Evolutionary conservation across 495 filamentous ascomycete genomes (phyloP), one percentile per base, ranked within the genome.

Genomic region (Aspergillus affinis): DNA sequence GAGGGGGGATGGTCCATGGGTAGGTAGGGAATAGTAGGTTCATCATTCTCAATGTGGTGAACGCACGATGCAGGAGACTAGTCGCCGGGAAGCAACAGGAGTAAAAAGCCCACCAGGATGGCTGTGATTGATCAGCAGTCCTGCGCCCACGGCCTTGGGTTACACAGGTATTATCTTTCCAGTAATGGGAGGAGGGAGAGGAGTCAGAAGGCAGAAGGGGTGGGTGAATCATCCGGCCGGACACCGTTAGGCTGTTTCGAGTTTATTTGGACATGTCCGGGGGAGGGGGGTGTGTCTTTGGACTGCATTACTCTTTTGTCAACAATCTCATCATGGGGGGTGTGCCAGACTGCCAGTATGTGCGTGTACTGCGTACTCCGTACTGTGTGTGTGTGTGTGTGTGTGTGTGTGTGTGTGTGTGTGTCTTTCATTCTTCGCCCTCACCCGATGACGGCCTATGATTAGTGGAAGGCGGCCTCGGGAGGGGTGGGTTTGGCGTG

Each of bases 191-290:
- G 23, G 47, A 36, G 54, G 26, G 36, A 52, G 41, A 47, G 51
- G 12, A 15, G 36, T 15, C 36, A 41, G 36, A 41, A 10, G 36
- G n/a, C n/a, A n/a, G n/a, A n/a, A n/a, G 36, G 36, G 13, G 36
- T 13, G 36, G 36, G 9, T 60, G 29, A 63, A 61, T 61, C 55
- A 59, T 55, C 54, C 48, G 65, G 64, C 61, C 57, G 63, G 66
- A 61, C 67, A 58, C 72, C 72, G 71, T 77, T 78, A 75, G 76
- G 63, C 59, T 77, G 76, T 79, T 78, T 79, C 75, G 74, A 72
- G 74, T 79, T 78, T 72, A 75, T 75, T 73, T 70, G 59, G 59
- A 71, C 55, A 68, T 65, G 61, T 59, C 56, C 56, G 58, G 60
- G 68, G 64, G 62, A 61, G 59, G 57, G 61, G 60, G 62, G 17